Base-by-base conservation (phyloP, 129 eudicot genomes). In the Arctium minus region DNA sequence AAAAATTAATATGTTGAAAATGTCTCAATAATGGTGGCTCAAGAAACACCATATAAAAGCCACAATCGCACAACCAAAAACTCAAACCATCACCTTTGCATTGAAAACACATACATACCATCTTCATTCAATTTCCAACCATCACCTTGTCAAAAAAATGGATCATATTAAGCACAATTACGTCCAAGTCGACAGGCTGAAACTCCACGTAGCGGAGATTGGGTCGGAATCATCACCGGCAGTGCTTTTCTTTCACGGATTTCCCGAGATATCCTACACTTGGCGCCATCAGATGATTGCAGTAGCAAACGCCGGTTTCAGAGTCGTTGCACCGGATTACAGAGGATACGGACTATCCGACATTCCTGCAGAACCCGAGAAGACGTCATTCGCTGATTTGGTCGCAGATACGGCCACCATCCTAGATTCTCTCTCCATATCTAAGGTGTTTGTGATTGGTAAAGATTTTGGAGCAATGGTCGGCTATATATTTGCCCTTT, bases 401-500 rank as follows among this genome's bases (percentile, higher is more conserved):
- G 80, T 79, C 27, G 53, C 62, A 3, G 93, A 89, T 39, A 81
- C 85, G 50, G 77, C 68, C 1, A 71, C 72, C 5, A 69, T 89
- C 53, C 80, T 89, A 27, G 78, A 85, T 56, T 78, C 84, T 4
- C 82, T 89, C 29, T 32, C 76, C 74, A 83, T 87, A 72, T 18
- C 89, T 9, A 86, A 86, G 92, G 88, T 86, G 60, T 80, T 86
- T 36, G 70, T 83, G 5, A 64, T 88, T 18, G 92, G 82, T n/a
- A 86, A 88, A 79, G 92, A 88, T 78, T 88, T 86, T 86, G 92
- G 92, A 75, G 82, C 82, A 0, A 62, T 69, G 74, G 81, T 81
- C 15, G 89, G 80, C 17, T 86, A 86, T 77, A 5, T 9, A 4
- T 71, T 88, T 67, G 86, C 87, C 44, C 82, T 88, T 73, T 56